A percentile compares a stretch with the other conserved stretches of the same genome.
These are phyloP conservation scores for Durusdinium trenchii DNA, from an alignment of 73 alveolate genomes.

Conservation along the genomic window DNA sequence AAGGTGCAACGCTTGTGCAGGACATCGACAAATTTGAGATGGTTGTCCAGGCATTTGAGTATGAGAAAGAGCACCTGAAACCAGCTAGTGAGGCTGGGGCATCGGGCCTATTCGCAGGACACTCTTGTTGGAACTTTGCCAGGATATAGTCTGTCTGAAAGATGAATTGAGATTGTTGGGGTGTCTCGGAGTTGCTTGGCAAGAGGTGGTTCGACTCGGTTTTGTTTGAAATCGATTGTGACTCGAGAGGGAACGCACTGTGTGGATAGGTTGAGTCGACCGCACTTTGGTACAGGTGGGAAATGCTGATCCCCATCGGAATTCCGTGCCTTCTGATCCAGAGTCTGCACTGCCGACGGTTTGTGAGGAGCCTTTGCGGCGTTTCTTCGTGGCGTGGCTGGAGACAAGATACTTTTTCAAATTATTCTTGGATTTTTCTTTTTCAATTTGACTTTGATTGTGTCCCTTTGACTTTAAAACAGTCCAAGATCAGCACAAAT, in stretches of 20 bases:
- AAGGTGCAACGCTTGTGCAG: background rate
- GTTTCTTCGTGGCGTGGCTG: slow-evolving; percentile 37
- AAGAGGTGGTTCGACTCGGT: too few relatives aligned
- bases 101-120: background rate
- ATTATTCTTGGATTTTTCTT: background rate
- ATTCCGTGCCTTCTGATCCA: slow-evolving; percentile 24
- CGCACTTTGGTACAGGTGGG: background rate
- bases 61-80: slow-evolving; percentile 68
- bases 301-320: slow-evolving; percentile 18
- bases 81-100: slow-evolving; percentile 30
- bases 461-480: background rate
- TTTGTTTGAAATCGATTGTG: too few relatives aligned
- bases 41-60: slow-evolving; percentile 93
- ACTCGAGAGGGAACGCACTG: too few relatives aligned
- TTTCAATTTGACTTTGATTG: background rate
- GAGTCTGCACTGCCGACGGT: slow-evolving; percentile 55
- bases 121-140: background rate
- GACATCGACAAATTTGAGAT: slow-evolving; percentile 95
- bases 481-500: slow-evolving; percentile 24
- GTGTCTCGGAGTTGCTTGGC: background rate
- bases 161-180: background rate
- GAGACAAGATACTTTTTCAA: background rate
- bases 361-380: slow-evolving; percentile 87
- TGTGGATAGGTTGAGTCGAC: background rate
- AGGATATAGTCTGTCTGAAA: background rate